Evolutionary conservation across 2,329 filamentous ascomycete species (phyloP).

Genomic region (Sporothrix euskadiensis): DNA sequence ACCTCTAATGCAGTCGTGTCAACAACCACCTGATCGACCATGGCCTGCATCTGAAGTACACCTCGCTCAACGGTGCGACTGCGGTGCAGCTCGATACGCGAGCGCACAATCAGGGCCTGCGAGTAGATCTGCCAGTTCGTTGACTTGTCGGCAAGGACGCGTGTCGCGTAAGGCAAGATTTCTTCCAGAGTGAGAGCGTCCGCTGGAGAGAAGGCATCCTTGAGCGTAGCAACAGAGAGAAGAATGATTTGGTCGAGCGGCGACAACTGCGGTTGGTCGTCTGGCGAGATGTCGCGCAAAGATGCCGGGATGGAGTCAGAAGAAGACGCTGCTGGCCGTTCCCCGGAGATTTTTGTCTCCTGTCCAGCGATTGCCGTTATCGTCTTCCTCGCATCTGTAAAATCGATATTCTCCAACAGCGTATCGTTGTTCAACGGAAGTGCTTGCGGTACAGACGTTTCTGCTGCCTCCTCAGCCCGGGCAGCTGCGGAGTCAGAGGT

Average conservation of each 20-base stretch:
- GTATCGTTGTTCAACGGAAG: slow-evolving; percentile 90
- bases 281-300: slow-evolving; percentile 68
- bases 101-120: slow-evolving; percentile 84
- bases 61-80: slow-evolving; percentile 87
- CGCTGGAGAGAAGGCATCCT: slow-evolving; percentile 79
- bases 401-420: slow-evolving; percentile 81
- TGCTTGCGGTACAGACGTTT: slow-evolving; percentile 57
- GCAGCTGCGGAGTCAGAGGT: background rate
- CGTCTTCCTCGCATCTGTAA: slow-evolving; percentile 48
- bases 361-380: slow-evolving; percentile 37
- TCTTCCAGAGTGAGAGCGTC: slow-evolving; percentile 91
- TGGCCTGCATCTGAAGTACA: slow-evolving; percentile 87
- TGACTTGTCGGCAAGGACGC: slow-evolving; percentile 83
- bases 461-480: slow-evolving; percentile 19
- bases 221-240: slow-evolving; percentile 82
- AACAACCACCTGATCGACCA: slow-evolving; percentile 92
- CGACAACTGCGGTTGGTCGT: slow-evolving; percentile 77
- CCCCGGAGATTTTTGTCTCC: background rate
- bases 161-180: slow-evolving; percentile 83
- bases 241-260: slow-evolving; percentile 89
- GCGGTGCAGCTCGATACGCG: slow-evolving; percentile 82
- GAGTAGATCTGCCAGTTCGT: slow-evolving; percentile 99
- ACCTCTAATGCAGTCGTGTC: slow-evolving; percentile 60
- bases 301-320: slow-evolving; percentile 53
- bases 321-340: background rate